phyloP scores from a whole-genome alignment of 768 basidiomycete species.

The Agaricus subrufescens region DNA sequence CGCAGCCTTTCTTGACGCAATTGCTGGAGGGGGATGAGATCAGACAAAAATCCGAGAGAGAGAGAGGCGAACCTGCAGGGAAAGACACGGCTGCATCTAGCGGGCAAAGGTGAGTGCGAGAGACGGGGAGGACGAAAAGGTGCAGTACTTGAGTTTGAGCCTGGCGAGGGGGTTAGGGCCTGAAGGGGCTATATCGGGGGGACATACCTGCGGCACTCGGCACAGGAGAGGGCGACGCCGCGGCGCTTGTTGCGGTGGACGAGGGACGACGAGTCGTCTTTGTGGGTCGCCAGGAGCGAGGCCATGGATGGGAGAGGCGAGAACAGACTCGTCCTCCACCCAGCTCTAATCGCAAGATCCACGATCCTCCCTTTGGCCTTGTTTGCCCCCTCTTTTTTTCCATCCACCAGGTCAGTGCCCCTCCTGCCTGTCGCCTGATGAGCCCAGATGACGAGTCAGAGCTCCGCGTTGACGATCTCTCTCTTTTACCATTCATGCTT shows the following conservation, averaged over 20 bases:
- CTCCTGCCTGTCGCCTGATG: conserved; percentile 26
- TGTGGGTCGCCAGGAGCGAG: conserved; percentile 20
- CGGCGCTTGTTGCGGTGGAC: conserved; percentile 44
- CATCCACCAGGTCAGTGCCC: conserved; percentile 11
- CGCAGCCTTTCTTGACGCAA: conserved; percentile 55
- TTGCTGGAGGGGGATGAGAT: conserved; percentile 31
- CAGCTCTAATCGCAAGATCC: conserved; percentile 6
- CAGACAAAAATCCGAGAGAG: background rate
- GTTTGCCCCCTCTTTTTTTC: conserved; percentile 17
- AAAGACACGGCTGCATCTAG: conserved; percentile 60
- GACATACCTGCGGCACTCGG: conserved; percentile 62
- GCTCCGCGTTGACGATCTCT: conserved; percentile 59
- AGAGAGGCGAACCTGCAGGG: conserved; percentile 48
- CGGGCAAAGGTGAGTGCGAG: conserved; percentile 13
- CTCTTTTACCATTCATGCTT: conserved; percentile 87
- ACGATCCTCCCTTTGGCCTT: conserved; percentile 19
- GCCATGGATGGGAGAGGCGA: conserved; percentile 17
- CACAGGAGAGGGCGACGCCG: conserved; percentile 56
- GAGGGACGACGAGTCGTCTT: conserved; percentile 24
- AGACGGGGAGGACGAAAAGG: conserved; percentile 11
- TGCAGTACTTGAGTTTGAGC: conserved; percentile 60
- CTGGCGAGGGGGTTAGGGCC: conserved; percentile 26
- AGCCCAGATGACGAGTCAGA: conserved; percentile 82
- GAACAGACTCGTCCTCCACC: conserved; percentile 6
- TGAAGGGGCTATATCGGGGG: conserved; percentile 14